Evolutionary conservation across 495 filamentous ascomycete species (phyloP), one percentile per base, ranked within the genome.

Genomic region (Neurospora tetrasperma): DNA sequence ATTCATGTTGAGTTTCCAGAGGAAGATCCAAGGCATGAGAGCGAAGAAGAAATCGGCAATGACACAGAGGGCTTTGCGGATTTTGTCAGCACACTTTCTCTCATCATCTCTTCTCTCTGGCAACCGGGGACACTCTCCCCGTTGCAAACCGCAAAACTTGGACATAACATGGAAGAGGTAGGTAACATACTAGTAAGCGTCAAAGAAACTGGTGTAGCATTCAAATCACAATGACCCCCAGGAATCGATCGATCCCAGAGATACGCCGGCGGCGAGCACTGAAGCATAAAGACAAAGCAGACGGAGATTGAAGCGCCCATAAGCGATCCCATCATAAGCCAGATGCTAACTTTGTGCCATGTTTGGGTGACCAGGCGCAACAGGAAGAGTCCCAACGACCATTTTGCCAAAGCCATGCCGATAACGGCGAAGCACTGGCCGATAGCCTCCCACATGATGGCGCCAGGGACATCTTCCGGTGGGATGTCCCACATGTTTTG

Each of bases 1-100:
- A 40, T 80, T 78, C 75, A 88, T 85, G 44, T 87, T 81, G 31
- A 87, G 78, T 3, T 84, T 80, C 84, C 84, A 86, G 11, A 87
- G 79, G 20, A 88, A 78, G 16, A 85, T 73, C 75, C 86, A 84
- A 1, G 86, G 86, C 59, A 83, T 83, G 59, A 75, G 76, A 44
- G 81, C 82, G 42, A 81, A 82, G 78, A 87, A 80, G 72, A 87
- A 82, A 76, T 86, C 85, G 70, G 82, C 82, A 20, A 66, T 1
- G 69, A 35, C 9, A 71, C 73, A 41, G 62, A 42, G 5, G 66
- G 40, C 23, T 74, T 71, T 71, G 35, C 5, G 12, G 72, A 16
- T 12, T 70, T 35, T 59, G 54, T 71, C 9, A 59, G 70, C 5
- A 71, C 23, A 38, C 16, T 16, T 68, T n/a, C 70, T 68, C 31